Evolutionary conservation across 1,139 yeast species (phyloP).

Genomic region (Scheffersomyces illinoinensis): DNA sequence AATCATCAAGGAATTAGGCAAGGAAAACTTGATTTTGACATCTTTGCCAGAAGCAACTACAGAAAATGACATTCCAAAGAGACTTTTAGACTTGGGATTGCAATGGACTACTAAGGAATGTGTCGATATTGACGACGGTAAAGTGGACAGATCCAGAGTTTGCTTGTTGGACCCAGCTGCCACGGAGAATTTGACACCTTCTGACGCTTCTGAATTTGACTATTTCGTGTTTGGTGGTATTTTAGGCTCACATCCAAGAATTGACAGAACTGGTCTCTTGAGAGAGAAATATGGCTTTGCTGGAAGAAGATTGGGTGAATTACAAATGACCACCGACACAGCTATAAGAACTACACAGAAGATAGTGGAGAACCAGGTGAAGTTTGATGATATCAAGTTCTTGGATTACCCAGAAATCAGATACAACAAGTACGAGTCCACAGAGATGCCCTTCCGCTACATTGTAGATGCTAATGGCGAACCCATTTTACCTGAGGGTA

Average conservation of each 20-base stretch:
- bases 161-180: conserved; percentile 93
- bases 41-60: conserved; percentile 71
- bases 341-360: conserved; percentile 88
- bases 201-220: conserved; percentile 65
- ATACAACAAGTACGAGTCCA: conserved; percentile 83
- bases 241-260: conserved; percentile 93
- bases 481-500: conserved; percentile 89
- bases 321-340: conserved; percentile 97
- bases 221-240: conserved; percentile 96
- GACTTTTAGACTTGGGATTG: conserved; percentile 61
- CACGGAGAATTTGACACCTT: conserved; percentile 66
- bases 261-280: conserved; percentile 91
- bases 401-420: conserved; percentile 93
- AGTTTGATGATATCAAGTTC: conserved; percentile 73
- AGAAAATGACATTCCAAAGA: conserved; percentile 62
- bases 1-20: conserved; percentile 80
- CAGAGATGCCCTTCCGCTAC: conserved; percentile 97
- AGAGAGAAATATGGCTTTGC: conserved; percentile 75
- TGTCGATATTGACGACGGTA: conserved; percentile 44
- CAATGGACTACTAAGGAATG: conserved; percentile 84
- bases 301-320: conserved; percentile 81
- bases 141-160: conserved; percentile 52
- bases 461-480: conserved; percentile 60
- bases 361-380: conserved; percentile 57
- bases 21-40: conserved; percentile 70